Evolutionary conservation across 805 yeast genomes (phyloP).

Genomic region (Sugiyamaella lignohabitans): DNA sequence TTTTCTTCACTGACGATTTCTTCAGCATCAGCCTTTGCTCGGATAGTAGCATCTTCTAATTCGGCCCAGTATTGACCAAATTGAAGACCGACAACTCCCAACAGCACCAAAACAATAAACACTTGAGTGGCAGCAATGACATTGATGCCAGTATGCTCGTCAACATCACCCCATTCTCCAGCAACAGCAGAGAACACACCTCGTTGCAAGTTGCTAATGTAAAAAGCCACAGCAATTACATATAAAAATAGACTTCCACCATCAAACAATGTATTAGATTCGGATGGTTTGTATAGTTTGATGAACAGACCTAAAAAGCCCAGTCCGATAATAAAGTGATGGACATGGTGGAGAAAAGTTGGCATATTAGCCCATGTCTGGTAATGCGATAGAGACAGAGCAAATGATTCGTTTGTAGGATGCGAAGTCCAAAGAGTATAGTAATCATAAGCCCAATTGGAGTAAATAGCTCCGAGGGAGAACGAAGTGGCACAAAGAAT

Average conservation of each 20-base stretch:
- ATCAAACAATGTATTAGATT: constrained; percentile 80
- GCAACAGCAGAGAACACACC: constrained; percentile 64
- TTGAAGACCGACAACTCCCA: constrained; percentile 81
- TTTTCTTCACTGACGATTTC: neutral
- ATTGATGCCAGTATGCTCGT: constrained; percentile 74
- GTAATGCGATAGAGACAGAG: constrained; percentile 65
- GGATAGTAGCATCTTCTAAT: constrained; percentile 38
- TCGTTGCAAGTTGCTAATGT: constrained; percentile 76
- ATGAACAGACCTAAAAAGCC: constrained; percentile 70
- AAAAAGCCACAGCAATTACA: constrained; percentile 68
- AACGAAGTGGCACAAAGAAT: constrained; percentile 51
- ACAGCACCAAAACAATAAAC: constrained; percentile 60
- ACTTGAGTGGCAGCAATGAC: constrained; percentile 87
- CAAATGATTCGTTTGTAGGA: constrained; percentile 49
- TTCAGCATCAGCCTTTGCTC: constrained; percentile 2
- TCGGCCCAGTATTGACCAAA: constrained; percentile 84
- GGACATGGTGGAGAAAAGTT: constrained; percentile 46
- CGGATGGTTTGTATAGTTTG: constrained; percentile 81
- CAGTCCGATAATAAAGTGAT: constrained; percentile 54
- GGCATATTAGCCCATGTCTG: constrained; percentile 66
- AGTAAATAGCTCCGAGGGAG: constrained; percentile 69
- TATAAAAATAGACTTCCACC: constrained; percentile 76
- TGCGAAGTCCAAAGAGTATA: constrained; percentile 60
- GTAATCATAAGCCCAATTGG: constrained; percentile 78
- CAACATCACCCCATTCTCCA: constrained; percentile 93